Percentiles rank a stretch among this genome's conserved stretches.
phyloP scores from a whole-genome alignment of 176 grass and related monocot genomes.

The Olyra latifolia region DNA sequence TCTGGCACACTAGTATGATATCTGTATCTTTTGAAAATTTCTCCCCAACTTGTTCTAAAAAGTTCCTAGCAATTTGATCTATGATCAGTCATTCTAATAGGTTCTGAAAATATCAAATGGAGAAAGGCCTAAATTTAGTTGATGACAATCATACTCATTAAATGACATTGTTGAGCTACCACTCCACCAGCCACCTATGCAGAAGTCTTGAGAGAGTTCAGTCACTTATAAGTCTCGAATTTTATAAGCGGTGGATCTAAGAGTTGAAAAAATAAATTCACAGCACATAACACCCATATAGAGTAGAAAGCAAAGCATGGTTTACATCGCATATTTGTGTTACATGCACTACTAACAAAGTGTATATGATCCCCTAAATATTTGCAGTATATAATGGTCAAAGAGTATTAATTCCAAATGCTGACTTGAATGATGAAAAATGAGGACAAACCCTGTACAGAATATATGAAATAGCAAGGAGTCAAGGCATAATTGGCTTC shows the following conservation, averaged over 20 bases:
- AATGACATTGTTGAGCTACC: slow-evolving; percentile 72
- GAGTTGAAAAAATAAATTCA: slow-evolving; percentile 6
- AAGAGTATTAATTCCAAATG: not conserved
- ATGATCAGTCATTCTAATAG: slow-evolving; percentile 25
- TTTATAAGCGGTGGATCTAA: not conserved
- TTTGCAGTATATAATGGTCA: not conserved
- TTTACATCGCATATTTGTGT: not conserved
- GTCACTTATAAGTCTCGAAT: slow-evolving; percentile 1
- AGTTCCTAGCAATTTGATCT: slow-evolving; percentile 58
- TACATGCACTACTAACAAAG: slow-evolving; percentile 5
- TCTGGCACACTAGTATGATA: slow-evolving; percentile 88
- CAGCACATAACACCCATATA: not conserved
- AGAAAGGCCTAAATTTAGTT: slow-evolving; percentile 9
- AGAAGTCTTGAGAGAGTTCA: slow-evolving; percentile 17
- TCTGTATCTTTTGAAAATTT: slow-evolving; percentile 90
- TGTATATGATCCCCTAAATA: not conserved
- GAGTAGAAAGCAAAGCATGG: not conserved
- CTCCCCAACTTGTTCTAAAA: slow-evolving; percentile 75
- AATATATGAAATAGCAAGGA: not conserved
- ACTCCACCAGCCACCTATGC: slow-evolving; percentile 99
- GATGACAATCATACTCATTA: slow-evolving; percentile 64
- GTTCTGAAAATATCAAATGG: slow-evolving; percentile 6
- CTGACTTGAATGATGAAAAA: not conserved
- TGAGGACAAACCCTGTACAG: not conserved
- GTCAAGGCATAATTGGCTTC: not conserved